Evolutionary conservation across 768 basidiomycete genomes (phyloP).

Genomic region (Podaxis pistillaris): DNA sequence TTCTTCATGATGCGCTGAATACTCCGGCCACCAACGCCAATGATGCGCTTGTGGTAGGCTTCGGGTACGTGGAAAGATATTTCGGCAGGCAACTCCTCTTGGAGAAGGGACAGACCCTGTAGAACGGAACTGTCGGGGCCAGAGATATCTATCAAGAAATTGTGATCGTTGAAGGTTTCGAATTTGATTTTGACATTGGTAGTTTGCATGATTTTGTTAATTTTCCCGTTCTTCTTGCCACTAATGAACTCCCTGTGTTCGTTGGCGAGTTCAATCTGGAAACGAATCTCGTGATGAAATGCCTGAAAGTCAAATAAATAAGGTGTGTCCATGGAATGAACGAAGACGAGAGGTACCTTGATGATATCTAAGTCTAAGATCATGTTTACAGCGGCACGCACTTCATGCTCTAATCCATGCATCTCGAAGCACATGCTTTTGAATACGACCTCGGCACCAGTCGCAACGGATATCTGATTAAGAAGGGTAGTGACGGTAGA

Average conservation of each 20-base stretch:
- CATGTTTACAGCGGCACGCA: conserved; percentile 80
- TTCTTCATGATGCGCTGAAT: conserved; percentile 99
- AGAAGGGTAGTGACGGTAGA: conserved; percentile 82
- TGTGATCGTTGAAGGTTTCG: conserved; percentile 95
- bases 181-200: conserved; percentile 98
- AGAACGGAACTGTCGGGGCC: conserved; percentile 83
- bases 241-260: conserved; percentile 99
- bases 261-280: conserved; percentile 96
- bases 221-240: conserved; percentile 99
- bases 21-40: conserved; percentile 95
- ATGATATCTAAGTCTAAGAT: conserved; percentile 90
- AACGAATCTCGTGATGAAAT: conserved; percentile 96
- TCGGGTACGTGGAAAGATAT: conserved; percentile 99
- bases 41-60: conserved; percentile 97
- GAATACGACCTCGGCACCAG: conserved; percentile 93
- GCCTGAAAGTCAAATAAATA: conserved; percentile 39
- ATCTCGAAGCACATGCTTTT: conserved; percentile 98
- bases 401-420: conserved; percentile 91
- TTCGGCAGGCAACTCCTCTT: conserved; percentile 98
- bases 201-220: conserved; percentile 99
- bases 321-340: background rate
- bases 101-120: conserved; percentile 83
- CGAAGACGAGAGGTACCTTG: conserved; percentile 53
- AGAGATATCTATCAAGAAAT: conserved; percentile 90
- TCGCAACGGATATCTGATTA: conserved; percentile 81